phyloP scores from a whole-genome alignment of 1,139 yeast species.

The Diutina catenulata region DNA sequence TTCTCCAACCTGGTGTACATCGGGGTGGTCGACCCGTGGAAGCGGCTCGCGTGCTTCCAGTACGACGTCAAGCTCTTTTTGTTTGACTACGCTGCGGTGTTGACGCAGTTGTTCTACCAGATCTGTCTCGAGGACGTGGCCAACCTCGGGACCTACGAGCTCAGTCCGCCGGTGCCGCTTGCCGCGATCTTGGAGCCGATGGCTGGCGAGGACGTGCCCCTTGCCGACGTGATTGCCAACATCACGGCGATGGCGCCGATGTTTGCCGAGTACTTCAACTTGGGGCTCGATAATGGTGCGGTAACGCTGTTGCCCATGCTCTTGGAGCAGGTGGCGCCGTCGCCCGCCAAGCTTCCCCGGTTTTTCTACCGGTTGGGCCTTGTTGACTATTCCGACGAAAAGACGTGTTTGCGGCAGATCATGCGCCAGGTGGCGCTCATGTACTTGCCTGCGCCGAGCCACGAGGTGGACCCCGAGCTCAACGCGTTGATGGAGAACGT shows the following conservation, averaged over 20 bases:
- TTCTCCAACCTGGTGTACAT: constrained; percentile 64
- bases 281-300: constrained; percentile 17
- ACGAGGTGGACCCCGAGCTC: constrained; percentile 11
- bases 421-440: constrained; percentile 59
- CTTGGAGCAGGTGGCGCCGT: constrained; percentile 50
- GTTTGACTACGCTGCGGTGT: constrained; percentile 68
- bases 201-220: constrained; percentile 11
- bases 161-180: constrained; percentile 27
- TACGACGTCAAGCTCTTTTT: constrained; percentile 65
- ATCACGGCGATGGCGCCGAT: constrained; percentile 52
- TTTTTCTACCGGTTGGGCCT: constrained; percentile 54
- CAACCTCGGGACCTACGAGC: constrained; percentile 56
- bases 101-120: constrained; percentile 70
- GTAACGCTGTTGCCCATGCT: constrained; percentile 56
- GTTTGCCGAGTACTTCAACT: constrained; percentile 65
- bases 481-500: constrained; percentile 38
- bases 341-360: constrained; percentile 49
- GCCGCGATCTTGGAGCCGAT: constrained; percentile 18
- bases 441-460: constrained; percentile 46
- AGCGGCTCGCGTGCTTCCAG: constrained; percentile 72
- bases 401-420: constrained; percentile 52
- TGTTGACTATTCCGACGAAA: constrained; percentile 58
- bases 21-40: constrained; percentile 67
- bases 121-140: constrained; percentile 66
- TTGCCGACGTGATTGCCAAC: constrained; percentile 12